A percentile compares a stretch with the other conserved stretches of the same genome.
Evolutionary conservation across 176 grass and related monocot genomes (phyloP).

Genomic region (Areca catechu): DNA sequence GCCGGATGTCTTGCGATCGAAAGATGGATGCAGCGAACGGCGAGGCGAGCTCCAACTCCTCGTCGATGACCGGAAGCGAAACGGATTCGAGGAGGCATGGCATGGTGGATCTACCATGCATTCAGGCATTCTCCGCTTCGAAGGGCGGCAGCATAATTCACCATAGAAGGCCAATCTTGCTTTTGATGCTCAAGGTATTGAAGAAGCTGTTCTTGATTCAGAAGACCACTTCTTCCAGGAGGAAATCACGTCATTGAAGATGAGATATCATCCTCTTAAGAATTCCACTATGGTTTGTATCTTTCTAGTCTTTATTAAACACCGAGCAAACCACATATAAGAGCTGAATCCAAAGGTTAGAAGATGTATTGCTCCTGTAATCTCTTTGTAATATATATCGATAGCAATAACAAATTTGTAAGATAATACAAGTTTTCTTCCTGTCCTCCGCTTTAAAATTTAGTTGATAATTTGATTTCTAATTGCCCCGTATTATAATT

Average conservation of each 20-base stretch:
- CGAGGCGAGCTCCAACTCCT: not conserved
- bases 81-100: no score
- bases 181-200: slow-evolving; percentile 69
- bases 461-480: no score
- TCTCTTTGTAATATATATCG: no score
- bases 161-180: slow-evolving; percentile 34
- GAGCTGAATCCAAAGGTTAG: not conserved
- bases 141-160: slow-evolving; percentile 32
- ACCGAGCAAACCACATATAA: not conserved
- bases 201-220: slow-evolving; percentile 66
- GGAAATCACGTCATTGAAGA: not conserved
- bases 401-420: no score
- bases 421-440: no score
- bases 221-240: slow-evolving; percentile 24
- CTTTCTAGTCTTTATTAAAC: not conserved
- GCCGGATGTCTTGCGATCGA: not conserved
- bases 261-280: not conserved
- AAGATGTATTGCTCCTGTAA: no score
- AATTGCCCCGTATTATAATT: no score
- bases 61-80: no score
- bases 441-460: no score
- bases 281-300: no score
- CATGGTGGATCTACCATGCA: not conserved
- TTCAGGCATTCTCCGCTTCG: not conserved
- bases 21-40: not conserved